Evolutionary conservation across 2,329 filamentous ascomycete genomes (phyloP).

Genomic region (Calonectria pteridis): DNA sequence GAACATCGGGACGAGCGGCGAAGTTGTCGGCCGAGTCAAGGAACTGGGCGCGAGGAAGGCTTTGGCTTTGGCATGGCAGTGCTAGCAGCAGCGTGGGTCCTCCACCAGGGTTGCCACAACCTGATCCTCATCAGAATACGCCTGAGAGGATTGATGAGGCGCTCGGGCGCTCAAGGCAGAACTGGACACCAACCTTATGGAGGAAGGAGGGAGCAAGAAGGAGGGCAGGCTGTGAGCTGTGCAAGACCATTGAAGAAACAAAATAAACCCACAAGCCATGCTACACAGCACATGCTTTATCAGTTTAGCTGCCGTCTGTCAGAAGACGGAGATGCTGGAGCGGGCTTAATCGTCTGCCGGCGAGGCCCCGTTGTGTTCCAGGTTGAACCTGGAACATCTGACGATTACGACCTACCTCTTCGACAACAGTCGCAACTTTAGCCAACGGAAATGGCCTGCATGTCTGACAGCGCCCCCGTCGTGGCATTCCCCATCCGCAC

Average conservation of each 20-base stretch:
- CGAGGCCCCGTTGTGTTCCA: not conserved
- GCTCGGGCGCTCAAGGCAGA: slow-evolving; percentile 60
- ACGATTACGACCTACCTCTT: slow-evolving; percentile 14
- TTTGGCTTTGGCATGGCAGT: slow-evolving; percentile 68
- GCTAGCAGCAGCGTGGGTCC: slow-evolving; percentile 73
- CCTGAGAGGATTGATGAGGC: slow-evolving; percentile 71
- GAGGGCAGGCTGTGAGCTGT: slow-evolving; percentile 67
- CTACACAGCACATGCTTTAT: slow-evolving; percentile 1
- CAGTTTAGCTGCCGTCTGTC: slow-evolving; percentile 5
- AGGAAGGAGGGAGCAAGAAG: slow-evolving; percentile 57
- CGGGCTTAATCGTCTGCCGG: slow-evolving; percentile 3
- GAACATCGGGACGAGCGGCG: slow-evolving; percentile 35
- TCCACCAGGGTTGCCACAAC: slow-evolving; percentile 62
- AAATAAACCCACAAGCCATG: slow-evolving; percentile 12
- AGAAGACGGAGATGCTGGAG: not conserved
- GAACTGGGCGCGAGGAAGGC: slow-evolving; percentile 68
- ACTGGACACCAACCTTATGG: slow-evolving; percentile 70
- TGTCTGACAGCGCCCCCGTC: slow-evolving; percentile 3
- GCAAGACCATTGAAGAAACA: slow-evolving; percentile 35
- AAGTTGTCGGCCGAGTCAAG: slow-evolving; percentile 53
- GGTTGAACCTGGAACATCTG: slow-evolving; percentile 15
- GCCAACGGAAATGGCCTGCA: slow-evolving; percentile 7
- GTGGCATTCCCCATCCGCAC: not conserved
- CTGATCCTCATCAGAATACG: slow-evolving; percentile 72
- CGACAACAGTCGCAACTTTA: slow-evolving; percentile 15